phyloP scores from a whole-genome alignment of 257 asterid genomes.

The Jacaranda copaia region DNA sequence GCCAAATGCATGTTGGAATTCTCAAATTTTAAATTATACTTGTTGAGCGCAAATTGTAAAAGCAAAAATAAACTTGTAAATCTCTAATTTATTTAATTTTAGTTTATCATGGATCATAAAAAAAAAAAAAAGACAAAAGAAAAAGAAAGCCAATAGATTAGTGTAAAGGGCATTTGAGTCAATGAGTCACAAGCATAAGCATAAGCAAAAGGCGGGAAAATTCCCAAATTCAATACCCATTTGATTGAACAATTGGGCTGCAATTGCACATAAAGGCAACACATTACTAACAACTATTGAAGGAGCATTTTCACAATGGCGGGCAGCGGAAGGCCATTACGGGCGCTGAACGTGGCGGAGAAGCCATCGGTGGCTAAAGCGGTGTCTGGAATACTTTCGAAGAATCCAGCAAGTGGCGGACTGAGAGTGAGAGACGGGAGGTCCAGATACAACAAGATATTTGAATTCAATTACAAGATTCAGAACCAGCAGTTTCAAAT shows the following conservation, averaged over 20 bases:
- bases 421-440: slow-evolving; percentile 76
- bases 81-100: too few relatives aligned
- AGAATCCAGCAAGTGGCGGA: slow-evolving; percentile 68
- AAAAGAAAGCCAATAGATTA: too few relatives aligned
- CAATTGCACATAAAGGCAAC: neutral
- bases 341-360: slow-evolving; percentile 97
- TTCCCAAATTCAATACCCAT: slow-evolving; percentile 21
- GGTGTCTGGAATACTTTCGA: slow-evolving; percentile 80
- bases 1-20: too few relatives aligned
- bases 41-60: too few relatives aligned
- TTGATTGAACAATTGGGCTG: neutral
- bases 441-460: slow-evolving; percentile 85
- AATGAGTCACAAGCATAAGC: neutral
- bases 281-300: neutral
- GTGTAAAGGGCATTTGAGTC: neutral
- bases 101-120: too few relatives aligned
- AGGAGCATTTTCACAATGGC: slow-evolving; percentile 43
- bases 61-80: too few relatives aligned
- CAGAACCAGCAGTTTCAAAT: slow-evolving; percentile 70
- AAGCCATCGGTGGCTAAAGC: slow-evolving; percentile 98
- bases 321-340: slow-evolving; percentile 61
- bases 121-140: too few relatives aligned
- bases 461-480: slow-evolving; percentile 75
- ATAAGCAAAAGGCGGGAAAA: slow-evolving; percentile 41
- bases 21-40: too few relatives aligned